Evolutionary conservation across 257 asterid species (phyloP).

Genomic region (Henckelia pumila): DNA sequence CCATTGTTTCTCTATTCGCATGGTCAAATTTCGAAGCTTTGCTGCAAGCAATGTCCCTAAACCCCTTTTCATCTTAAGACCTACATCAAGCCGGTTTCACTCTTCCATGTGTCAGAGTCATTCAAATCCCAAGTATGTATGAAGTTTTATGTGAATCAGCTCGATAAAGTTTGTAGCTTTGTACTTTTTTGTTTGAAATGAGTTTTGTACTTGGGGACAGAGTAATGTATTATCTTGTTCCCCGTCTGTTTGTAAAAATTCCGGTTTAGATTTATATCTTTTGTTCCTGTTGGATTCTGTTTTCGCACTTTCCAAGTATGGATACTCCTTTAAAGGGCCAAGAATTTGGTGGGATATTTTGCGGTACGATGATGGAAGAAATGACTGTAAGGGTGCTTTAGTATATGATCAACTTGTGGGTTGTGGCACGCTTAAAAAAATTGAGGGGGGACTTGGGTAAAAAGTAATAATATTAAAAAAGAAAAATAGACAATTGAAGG

Average conservation of each 20-base stretch:
- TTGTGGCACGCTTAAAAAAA: no score
- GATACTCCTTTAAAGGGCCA: background rate
- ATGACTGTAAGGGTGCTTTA: no score
- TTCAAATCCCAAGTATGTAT: background rate
- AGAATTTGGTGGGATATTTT: background rate
- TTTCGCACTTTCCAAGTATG: no score
- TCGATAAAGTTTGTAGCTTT: background rate
- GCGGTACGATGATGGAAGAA: no score
- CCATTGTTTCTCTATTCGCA: conserved; percentile 19
- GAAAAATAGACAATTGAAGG: no score
- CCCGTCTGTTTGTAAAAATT: conserved; percentile 47
- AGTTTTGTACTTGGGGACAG: background rate
- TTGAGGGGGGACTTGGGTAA: no score
- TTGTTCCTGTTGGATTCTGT: conserved; percentile 1
- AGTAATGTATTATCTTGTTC: background rate
- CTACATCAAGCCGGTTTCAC: conserved; percentile 19
- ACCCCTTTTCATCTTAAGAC: conserved; percentile 21
- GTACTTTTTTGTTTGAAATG: no score
- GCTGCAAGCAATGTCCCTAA: conserved; percentile 6
- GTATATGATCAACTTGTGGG: no score
- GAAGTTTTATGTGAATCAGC: conserved; percentile 32
- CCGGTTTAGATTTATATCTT: background rate
- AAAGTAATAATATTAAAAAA: no score
- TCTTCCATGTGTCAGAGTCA: no score
- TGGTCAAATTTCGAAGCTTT: conserved; percentile 10